Percentiles rank a stretch among this genome's conserved stretches.
phyloP scores from a whole-genome alignment of 768 basidiomycete species.

The Cystofilobasidium macerans region DNA sequence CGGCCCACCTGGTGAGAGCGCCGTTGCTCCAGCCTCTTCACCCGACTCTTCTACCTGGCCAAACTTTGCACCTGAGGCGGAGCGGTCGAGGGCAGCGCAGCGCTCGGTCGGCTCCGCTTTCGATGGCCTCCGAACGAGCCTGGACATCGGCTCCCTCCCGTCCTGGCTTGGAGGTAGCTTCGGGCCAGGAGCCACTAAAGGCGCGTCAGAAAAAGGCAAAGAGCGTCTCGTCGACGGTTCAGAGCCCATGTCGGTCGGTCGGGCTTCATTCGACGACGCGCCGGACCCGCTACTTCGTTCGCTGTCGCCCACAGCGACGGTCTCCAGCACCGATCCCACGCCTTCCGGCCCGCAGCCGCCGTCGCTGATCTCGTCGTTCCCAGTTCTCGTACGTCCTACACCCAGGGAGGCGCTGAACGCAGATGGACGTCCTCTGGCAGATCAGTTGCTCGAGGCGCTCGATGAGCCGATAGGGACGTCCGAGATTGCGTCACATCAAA shows the following conservation, averaged over 20 bases:
- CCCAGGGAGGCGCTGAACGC: background rate
- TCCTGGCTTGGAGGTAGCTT: conserved; percentile 3
- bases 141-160: background rate
- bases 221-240: too few relatives aligned
- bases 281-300: background rate
- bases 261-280: background rate
- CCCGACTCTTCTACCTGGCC: background rate
- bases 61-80: background rate
- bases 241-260: too few relatives aligned
- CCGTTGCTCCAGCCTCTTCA: too few relatives aligned
- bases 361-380: background rate
- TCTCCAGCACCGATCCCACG: background rate
- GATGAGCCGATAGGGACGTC: background rate
- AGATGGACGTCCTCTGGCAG: too few relatives aligned
- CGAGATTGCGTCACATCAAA: background rate
- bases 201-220: background rate
- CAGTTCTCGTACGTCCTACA: background rate
- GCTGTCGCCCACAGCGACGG: background rate
- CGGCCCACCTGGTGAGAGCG: too few relatives aligned
- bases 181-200: background rate
- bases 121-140: conserved; percentile 4
- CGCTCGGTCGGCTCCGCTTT: background rate
- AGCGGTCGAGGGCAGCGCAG: background rate
- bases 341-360: background rate
- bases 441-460: background rate